Evolutionary conservation across 495 filamentous ascomycete genomes (phyloP).

Genomic region (Aspergillus leporis): DNA sequence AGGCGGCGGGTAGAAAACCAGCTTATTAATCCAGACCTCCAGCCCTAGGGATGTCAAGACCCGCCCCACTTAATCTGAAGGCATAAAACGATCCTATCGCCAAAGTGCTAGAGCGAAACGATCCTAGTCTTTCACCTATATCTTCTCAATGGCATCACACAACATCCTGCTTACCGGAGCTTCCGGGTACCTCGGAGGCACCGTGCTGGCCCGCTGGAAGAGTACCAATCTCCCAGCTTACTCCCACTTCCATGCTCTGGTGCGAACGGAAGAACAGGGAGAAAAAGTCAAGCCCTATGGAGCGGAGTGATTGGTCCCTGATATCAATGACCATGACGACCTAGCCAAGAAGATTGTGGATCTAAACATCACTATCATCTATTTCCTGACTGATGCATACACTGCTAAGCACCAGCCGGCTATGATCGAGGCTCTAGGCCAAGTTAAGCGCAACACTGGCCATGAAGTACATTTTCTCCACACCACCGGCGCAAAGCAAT

Average conservation of each 20-base stretch:
- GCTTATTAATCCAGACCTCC: too few relatives aligned
- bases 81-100: too few relatives aligned
- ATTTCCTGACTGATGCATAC: constrained; percentile 38
- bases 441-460: constrained; percentile 40
- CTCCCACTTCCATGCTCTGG: constrained; percentile 42
- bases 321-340: constrained; percentile 28
- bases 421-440: constrained; percentile 43
- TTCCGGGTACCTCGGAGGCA: constrained; percentile 55
- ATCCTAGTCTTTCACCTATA: too few relatives aligned
- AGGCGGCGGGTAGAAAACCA: too few relatives aligned
- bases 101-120: too few relatives aligned
- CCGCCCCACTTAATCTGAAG: too few relatives aligned
- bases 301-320: constrained; percentile 43
- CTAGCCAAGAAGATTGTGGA: constrained; percentile 32
- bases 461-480: constrained; percentile 45
- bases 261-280: constrained; percentile 43
- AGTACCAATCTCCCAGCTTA: constrained; percentile 38
- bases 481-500: constrained; percentile 39
- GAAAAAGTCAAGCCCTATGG: constrained; percentile 39
- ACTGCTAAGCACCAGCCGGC: constrained; percentile 17
- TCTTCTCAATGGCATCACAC: too few relatives aligned
- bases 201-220: constrained; percentile 40
- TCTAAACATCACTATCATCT: constrained; percentile 46
- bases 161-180: constrained; percentile 52
- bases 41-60: too few relatives aligned